Conservation (phyloP, 495 filamentous ascomycete genomes). For the Opeltia flavorubescens region DNA sequence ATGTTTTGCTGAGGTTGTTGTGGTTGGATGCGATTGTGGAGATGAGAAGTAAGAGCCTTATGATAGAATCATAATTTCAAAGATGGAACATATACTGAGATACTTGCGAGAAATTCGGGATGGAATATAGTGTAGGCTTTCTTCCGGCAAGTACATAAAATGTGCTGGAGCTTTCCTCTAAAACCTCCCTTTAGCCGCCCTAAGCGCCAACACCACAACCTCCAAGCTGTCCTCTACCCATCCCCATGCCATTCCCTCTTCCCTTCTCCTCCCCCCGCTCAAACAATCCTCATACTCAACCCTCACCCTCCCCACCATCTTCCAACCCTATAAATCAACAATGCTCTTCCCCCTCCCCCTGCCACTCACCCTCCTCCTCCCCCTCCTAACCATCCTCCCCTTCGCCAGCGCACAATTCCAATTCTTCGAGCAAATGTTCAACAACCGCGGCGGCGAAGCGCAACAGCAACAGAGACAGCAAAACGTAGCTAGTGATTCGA, state of each 20-base stretch:
- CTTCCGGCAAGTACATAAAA: too few relatives aligned
- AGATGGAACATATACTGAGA: not conserved
- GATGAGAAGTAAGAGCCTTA: too few relatives aligned
- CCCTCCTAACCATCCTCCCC: constrained; percentile 10
- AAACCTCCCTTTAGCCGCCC: not conserved
- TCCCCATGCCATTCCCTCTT: not conserved
- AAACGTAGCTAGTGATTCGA: constrained; percentile 65
- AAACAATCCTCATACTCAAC: not conserved
- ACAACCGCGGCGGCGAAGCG: constrained; percentile 35
- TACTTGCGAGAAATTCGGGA: not conserved
- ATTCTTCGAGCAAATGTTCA: constrained; percentile 82
- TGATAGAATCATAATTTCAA: too few relatives aligned
- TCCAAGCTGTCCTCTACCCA: constrained; percentile 6
- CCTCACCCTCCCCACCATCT: not conserved
- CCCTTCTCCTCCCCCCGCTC: not conserved
- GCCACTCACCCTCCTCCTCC: not conserved
- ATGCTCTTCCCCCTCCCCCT: constrained; percentile 12
- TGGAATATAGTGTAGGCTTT: too few relatives aligned
- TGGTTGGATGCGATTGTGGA: too few relatives aligned
- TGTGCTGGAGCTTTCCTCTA: too few relatives aligned
- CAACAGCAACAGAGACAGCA: constrained; percentile 50
- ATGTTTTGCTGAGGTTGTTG: constrained; percentile 3
- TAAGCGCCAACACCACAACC: not conserved
- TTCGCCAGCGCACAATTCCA: constrained; percentile 58
- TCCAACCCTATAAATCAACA: constrained; percentile 26